Evolutionary conservation across 371 early-diverging fungal species (phyloP), one percentile per base, ranked within the genome.

Genomic region (Fennellomyces sp.): DNA sequence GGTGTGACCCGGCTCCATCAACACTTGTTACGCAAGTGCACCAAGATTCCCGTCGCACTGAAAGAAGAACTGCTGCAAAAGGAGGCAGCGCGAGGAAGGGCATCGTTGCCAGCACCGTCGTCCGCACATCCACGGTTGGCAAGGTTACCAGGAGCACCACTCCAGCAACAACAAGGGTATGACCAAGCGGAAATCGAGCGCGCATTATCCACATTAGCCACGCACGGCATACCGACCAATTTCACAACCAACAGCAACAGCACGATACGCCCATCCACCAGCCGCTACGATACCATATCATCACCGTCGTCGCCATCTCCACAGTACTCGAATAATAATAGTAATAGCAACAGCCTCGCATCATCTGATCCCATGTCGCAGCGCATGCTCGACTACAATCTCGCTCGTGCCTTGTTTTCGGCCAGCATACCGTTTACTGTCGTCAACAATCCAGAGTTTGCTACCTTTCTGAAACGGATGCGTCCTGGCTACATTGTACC

Each of bases 371-470:
- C 56, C 17, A 36, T 42, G 56, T 42, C 56, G 12, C 56, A 38
- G 15, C 30, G 51, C 29, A 51, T 51, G 47, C 48, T 76, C 8
- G 77, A 76, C 52, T 68, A 69, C 56, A 60, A 65, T 12, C 65
- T 76, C 12, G 73, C 77, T 3, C 73, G 77, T 21, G 77, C 77
- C 1, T 59, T 76, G 25, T 76, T 70, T 48, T 64, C 77, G 3
- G 68, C 73, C 26, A 61, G 66, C 39, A 67, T 73, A 21, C 60
- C 73, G 0, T 65, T 73, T 17, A 66, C 61, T 11, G 60, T 61
- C 0, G 65, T 76, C 8, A 72, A 76, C 31, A 42, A 76, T 38
- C 77, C 70, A 3, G 66, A 60, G 12, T 31, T 76, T 25, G 41
- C 68, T 50, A 66, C 68, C 6, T 70, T 76, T 27, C 52, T 76